Conservation (phyloP, 768 basidiomycete species). For the Myochromella boudieri region DNA sequence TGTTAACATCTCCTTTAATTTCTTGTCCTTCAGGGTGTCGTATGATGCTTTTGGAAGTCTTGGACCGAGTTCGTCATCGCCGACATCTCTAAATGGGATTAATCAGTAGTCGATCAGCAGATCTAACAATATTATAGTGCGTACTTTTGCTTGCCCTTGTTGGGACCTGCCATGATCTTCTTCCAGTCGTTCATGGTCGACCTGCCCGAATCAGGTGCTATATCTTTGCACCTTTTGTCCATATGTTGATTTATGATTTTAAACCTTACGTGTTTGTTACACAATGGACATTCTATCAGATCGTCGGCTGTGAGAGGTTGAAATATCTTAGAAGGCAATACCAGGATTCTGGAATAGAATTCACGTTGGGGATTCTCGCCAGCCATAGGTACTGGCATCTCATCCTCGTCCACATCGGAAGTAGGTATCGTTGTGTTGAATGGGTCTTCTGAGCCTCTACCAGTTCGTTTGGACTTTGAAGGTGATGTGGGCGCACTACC, state of each 20-base stretch:
- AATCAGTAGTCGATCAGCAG: background rate
- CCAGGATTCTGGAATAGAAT: background rate
- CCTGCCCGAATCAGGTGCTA: slow-evolving; percentile 23
- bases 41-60: slow-evolving; percentile 68
- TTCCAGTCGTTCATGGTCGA: slow-evolving; percentile 41
- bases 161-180: slow-evolving; percentile 38
- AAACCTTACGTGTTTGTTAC: slow-evolving; percentile 43
- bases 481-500: slow-evolving; percentile 18
- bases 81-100: slow-evolving; percentile 9
- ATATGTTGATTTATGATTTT: slow-evolving; percentile 63
- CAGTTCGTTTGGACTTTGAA: slow-evolving; percentile 19
- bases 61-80: slow-evolving; percentile 33
- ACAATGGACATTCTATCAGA: slow-evolving; percentile 63
- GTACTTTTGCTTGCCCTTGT: slow-evolving; percentile 44
- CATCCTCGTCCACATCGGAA: slow-evolving; percentile 37
- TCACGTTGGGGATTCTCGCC: slow-evolving; percentile 2
- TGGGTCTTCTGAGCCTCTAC: slow-evolving; percentile 8
- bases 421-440: slow-evolving; percentile 24
- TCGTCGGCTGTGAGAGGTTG: slow-evolving; percentile 29
- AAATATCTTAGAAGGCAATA: background rate
- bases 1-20: slow-evolving; percentile 53
- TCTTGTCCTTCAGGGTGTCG: slow-evolving; percentile 59
- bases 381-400: slow-evolving; percentile 14
- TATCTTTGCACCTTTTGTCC: slow-evolving; percentile 55
- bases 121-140: background rate